Evolutionary conservation across 2,329 filamentous ascomycete species (phyloP).

Genomic region (Chaetomiaceae sp.): DNA sequence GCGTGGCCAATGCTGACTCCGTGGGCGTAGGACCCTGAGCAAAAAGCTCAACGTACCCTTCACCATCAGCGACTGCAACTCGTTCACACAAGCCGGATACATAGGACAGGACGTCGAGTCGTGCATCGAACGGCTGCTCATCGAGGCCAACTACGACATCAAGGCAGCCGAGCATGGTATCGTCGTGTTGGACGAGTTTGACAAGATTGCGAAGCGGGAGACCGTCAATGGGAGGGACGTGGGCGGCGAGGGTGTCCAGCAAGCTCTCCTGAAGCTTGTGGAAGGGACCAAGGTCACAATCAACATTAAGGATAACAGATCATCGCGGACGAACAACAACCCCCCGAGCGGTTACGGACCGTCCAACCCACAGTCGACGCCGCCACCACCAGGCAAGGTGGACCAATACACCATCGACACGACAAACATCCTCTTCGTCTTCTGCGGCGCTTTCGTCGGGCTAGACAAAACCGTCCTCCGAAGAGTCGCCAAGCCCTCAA

Average conservation of each 20-base stretch:
- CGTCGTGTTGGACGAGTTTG: constrained; percentile 92
- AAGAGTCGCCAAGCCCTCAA: constrained; percentile 77
- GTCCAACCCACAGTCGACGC: constrained; percentile 42
- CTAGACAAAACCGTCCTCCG: constrained; percentile 83
- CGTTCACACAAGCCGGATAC: constrained; percentile 93
- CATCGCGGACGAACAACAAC: constrained; percentile 48
- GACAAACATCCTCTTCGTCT: constrained; percentile 95
- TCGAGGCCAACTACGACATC: constrained; percentile 86
- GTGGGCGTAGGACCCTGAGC: constrained; percentile 68
- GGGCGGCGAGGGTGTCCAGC: constrained; percentile 92
- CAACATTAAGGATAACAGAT: constrained; percentile 75
- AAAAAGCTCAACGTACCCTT: constrained; percentile 93
- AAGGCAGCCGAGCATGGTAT: constrained; percentile 84
- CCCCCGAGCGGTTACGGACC: constrained; percentile 51
- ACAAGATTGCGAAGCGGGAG: constrained; percentile 90
- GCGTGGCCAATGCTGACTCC: background rate
- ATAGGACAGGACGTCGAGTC: constrained; percentile 98
- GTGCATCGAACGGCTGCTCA: constrained; percentile 84
- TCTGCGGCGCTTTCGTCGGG: constrained; percentile 91
- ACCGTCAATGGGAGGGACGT: constrained; percentile 89
- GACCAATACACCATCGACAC: constrained; percentile 77
- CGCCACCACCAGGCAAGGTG: constrained; percentile 47
- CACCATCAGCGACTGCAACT: constrained; percentile 91
- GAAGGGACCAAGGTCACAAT: constrained; percentile 93
- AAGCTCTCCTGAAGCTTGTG: constrained; percentile 90